A percentile compares a stretch with the other conserved stretches of the same genome.
Conservation (phyloP, 306 rosid genomes). For the Echinosophora koreensis region DNA sequence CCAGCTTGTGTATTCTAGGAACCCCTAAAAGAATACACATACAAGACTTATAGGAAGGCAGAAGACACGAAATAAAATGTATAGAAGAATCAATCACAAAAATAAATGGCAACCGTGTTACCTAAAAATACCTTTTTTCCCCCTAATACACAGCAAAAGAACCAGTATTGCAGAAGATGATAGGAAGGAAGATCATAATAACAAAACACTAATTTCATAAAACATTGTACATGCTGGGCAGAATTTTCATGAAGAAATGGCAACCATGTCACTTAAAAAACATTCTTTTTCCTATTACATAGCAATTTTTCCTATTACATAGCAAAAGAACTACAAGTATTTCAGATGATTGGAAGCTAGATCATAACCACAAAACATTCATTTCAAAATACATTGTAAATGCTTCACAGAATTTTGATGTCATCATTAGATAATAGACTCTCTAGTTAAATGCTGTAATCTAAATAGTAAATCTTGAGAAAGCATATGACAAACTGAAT, state of each 20-base stretch:
- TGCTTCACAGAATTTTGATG: too few species aligned
- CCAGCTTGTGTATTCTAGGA: conserved; percentile 92
- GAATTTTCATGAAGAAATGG: neutral
- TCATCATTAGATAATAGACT: neutral
- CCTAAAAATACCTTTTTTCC: neutral
- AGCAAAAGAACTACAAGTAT: too few species aligned
- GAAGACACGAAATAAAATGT: conserved; percentile 4
- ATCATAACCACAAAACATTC: too few species aligned
- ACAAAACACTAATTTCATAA: conserved; percentile 17
- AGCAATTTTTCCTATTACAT: too few species aligned
- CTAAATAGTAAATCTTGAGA: neutral
- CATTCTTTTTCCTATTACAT: too few species aligned
- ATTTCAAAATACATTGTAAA: too few species aligned
- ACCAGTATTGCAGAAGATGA: conserved; percentile 11
- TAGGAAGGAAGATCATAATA: neutral
- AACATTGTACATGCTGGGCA: neutral
- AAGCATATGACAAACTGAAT: neutral
- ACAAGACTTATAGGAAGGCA: conserved; percentile 14
- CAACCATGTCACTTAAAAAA: too few species aligned
- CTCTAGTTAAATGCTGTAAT: neutral
- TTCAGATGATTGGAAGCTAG: too few species aligned
- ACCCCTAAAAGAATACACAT: conserved; percentile 61
- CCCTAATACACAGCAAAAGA: conserved; percentile 16
- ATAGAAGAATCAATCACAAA: conserved; percentile 22
- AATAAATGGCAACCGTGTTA: conserved; percentile 35